These are phyloP conservation scores for Populus tremula DNA, from an alignment of 345 rosid species.

Conservation along the genomic window DNA sequence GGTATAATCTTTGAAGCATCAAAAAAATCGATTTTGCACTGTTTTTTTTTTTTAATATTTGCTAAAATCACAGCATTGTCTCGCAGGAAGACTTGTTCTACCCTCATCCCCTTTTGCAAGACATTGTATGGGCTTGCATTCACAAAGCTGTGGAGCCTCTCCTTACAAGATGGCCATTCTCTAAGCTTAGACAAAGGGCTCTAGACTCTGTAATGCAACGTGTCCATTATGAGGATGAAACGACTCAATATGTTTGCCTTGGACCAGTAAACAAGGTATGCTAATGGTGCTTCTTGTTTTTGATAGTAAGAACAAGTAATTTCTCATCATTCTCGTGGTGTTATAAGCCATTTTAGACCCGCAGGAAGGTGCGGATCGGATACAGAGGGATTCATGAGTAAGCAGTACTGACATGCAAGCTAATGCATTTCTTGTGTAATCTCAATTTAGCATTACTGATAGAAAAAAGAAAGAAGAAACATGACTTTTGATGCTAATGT, in stretches of 20 bases:
- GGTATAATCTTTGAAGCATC: constrained; percentile 22
- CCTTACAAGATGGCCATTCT: constrained; percentile 50
- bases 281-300: not conserved
- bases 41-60: not conserved
- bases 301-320: not conserved
- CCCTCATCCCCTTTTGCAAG: constrained; percentile 53
- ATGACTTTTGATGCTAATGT: too few relatives aligned
- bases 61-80: not conserved
- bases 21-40: not conserved
- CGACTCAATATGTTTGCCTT: constrained; percentile 45
- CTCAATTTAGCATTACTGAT: too few relatives aligned
- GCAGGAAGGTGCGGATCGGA: too few relatives aligned
- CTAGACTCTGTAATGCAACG: constrained; percentile 46
- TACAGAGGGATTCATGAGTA: too few relatives aligned
- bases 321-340: too few relatives aligned
- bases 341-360: too few relatives aligned
- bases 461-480: too few relatives aligned
- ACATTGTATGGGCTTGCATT: constrained; percentile 52
- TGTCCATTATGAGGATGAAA: constrained; percentile 64
- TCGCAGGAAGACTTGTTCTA: constrained; percentile 58
- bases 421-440: too few relatives aligned
- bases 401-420: too few relatives aligned
- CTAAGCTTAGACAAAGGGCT: constrained; percentile 48
- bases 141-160: constrained; percentile 49
- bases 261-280: constrained; percentile 60